Conservation (phyloP, 2,329 filamentous ascomycete genomes). For the Colletotrichum musicola region DNA sequence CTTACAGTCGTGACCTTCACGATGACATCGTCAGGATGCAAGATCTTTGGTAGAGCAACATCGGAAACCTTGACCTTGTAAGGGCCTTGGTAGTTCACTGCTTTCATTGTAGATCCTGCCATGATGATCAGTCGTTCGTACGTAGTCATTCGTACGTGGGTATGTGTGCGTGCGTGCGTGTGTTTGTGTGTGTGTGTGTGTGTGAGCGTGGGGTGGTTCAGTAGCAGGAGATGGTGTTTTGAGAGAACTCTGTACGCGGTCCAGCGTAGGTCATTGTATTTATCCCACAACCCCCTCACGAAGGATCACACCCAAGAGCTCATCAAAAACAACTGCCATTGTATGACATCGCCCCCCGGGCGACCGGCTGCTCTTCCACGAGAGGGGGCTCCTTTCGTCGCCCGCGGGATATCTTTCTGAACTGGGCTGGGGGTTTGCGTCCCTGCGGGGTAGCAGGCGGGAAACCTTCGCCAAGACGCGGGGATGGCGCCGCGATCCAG, state of each 20-base stretch:
- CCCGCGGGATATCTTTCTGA: conserved; percentile 30
- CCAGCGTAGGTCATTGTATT: conserved; percentile 7
- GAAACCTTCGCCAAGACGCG: conserved; percentile 29
- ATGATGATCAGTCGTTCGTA: conserved; percentile 1
- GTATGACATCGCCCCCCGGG: conserved; percentile 7
- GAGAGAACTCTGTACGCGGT: too few species aligned
- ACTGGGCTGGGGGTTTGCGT: conserved; percentile 3
- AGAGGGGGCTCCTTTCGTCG: conserved; percentile 7
- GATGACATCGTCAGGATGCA: conserved; percentile 74
- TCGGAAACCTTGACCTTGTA: conserved; percentile 74
- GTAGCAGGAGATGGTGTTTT: neutral
- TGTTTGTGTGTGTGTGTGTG: neutral
- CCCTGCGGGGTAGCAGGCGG: conserved; percentile 34
- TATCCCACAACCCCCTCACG: conserved; percentile 22
- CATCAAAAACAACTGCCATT: conserved; percentile 5
- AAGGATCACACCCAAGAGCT: conserved; percentile 2
- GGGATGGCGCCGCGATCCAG: conserved; percentile 20
- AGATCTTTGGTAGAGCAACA: conserved; percentile 67
- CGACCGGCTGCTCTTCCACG: conserved; percentile 8
- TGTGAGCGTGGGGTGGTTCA: neutral
- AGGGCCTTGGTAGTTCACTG: conserved; percentile 72
- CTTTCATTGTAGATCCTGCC: conserved; percentile 65
- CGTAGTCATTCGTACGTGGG: neutral
- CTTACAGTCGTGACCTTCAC: conserved; percentile 74
- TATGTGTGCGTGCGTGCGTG: neutral